phyloP scores from a whole-genome alignment of 2,329 filamentous ascomycete genomes.

The Hypomyces rosellus region DNA sequence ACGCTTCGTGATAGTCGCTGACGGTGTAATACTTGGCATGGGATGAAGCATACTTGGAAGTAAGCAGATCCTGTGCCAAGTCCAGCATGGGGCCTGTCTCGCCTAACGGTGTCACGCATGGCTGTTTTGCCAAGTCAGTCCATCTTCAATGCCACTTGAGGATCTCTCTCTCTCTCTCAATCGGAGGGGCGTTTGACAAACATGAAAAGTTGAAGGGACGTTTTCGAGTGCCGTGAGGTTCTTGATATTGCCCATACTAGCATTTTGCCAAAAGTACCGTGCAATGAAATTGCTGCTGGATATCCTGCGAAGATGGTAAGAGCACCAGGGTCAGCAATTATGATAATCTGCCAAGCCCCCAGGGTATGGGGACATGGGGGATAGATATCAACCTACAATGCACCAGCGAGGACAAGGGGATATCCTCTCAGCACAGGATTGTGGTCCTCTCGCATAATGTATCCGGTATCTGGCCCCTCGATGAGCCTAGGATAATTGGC shows the following conservation, averaged over 20 bases:
- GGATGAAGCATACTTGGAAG: constrained; percentile 34
- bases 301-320: constrained; percentile 38
- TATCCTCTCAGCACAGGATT: constrained; percentile 67
- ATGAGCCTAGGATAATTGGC: constrained; percentile 36
- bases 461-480: constrained; percentile 31
- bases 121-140: constrained; percentile 29
- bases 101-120: constrained; percentile 49
- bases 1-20: constrained; percentile 71
- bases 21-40: constrained; percentile 59
- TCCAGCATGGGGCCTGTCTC: constrained; percentile 31
- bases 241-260: constrained; percentile 45
- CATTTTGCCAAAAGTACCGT: constrained; percentile 63
- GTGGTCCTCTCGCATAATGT: constrained; percentile 36
- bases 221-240: constrained; percentile 42
- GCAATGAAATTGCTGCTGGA: constrained; percentile 56
- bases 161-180: too few relatives aligned
- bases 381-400: constrained; percentile 39
- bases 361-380: background rate
- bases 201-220: constrained; percentile 40
- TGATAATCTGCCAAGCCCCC: constrained; percentile 5
- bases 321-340: too few relatives aligned
- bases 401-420: constrained; percentile 54
- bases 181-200: constrained; percentile 18
- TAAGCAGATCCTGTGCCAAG: constrained; percentile 36
- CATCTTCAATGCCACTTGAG: background rate